Evolutionary conservation across 2,329 filamentous ascomycete species (phyloP).

Genomic region (Monosporascus ibericus): DNA sequence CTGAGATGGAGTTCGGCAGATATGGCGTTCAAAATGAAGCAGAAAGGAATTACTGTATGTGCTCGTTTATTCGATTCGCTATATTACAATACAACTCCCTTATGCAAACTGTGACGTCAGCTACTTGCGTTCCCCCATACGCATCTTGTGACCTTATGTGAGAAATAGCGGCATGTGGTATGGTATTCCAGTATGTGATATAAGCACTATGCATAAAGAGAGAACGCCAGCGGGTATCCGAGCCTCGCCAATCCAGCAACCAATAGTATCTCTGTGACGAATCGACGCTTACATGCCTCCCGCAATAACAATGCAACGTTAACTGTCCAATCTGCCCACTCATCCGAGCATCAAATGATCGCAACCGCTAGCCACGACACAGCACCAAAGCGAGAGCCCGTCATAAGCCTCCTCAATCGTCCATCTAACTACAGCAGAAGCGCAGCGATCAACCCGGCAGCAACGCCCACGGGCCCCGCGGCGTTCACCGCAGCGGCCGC

Average conservation of each 20-base stretch:
- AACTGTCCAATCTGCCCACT: background rate
- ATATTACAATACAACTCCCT: no score
- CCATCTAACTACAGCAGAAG: background rate
- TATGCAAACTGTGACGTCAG: no score
- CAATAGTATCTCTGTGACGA: background rate
- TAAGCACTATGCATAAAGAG: background rate
- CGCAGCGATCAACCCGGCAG: background rate
- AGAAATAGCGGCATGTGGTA: background rate
- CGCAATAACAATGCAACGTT: background rate
- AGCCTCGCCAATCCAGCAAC: background rate
- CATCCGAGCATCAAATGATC: no score
- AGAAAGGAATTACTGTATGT: no score
- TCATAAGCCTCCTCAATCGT: no score
- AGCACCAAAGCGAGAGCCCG: background rate
- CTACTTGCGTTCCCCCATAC: no score
- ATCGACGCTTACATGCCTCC: background rate
- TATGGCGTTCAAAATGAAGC: no score
- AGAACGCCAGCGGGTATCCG: background rate
- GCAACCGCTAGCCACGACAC: background rate
- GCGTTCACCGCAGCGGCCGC: background rate
- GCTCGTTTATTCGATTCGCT: no score
- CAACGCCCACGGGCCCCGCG: background rate
- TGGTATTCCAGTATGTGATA: no score
- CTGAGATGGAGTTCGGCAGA: no score
- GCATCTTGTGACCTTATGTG: background rate